phyloP scores from a whole-genome alignment of 441 rosid genomes.

The Eruca vesicaria region DNA sequence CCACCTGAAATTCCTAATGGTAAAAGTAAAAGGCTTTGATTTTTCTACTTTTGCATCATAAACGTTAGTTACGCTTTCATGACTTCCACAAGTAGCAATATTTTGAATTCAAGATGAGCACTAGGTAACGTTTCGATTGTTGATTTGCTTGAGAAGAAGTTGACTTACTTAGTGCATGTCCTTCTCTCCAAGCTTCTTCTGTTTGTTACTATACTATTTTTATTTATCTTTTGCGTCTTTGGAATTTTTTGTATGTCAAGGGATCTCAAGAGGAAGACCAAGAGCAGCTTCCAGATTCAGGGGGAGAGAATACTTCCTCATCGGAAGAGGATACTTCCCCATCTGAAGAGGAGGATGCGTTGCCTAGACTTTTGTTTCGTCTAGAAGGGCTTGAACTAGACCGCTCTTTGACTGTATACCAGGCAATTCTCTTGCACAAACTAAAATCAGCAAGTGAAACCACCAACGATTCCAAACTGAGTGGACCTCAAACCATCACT shows the following conservation, averaged over 20 bases:
- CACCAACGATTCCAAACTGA: constrained; percentile 49
- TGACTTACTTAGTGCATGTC: constrained; percentile 9
- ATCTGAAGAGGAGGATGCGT: constrained; percentile 29
- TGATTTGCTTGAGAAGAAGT: constrained; percentile 12
- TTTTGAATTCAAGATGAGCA: constrained; percentile 4
- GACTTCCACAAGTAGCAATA: not conserved
- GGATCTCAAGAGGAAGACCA: constrained; percentile 41
- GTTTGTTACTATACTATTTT: not conserved
- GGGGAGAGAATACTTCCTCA: constrained; percentile 35
- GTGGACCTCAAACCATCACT: constrained; percentile 60
- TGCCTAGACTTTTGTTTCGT: constrained; percentile 60
- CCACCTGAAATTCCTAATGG: constrained; percentile 1
- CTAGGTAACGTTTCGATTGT: not conserved
- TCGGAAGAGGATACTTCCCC: constrained; percentile 5
- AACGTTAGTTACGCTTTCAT: not conserved
- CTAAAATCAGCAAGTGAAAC: constrained; percentile 58
- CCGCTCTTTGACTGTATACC: constrained; percentile 64
- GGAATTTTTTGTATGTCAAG: constrained; percentile 39
- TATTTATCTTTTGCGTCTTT: constrained; percentile 16
- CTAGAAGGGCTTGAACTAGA: constrained; percentile 71
- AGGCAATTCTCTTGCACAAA: constrained; percentile 77
- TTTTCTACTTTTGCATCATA: not conserved
- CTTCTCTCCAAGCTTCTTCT: constrained; percentile 8
- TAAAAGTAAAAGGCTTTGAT: not conserved
- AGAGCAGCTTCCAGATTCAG: constrained; percentile 37